These are phyloP conservation scores for Acanthamoeba triangularis DNA, from an alignment of 208 protist genomes.

Conservation along the genomic window DNA sequence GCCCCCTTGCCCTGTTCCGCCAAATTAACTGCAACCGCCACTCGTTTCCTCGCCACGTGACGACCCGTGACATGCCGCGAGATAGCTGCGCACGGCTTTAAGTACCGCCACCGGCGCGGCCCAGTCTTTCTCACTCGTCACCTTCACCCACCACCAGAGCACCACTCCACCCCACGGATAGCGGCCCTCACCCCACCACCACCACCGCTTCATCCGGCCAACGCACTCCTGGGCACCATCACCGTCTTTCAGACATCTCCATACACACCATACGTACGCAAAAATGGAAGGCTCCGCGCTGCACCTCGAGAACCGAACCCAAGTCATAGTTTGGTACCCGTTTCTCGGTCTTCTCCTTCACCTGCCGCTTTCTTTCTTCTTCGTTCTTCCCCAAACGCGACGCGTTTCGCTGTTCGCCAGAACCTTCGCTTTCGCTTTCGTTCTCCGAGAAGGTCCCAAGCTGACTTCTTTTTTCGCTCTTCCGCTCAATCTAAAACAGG, in stretches of 20 bases:
- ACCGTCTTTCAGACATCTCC: neutral
- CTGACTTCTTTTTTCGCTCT: neutral
- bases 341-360: neutral
- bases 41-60: constrained; percentile 1
- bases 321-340: constrained; percentile 49
- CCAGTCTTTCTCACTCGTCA: constrained; percentile 49
- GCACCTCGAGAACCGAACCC: constrained; percentile 53
- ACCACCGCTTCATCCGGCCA: neutral
- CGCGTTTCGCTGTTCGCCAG: neutral
- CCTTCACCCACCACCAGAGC: neutral
- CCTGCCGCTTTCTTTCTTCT: neutral
- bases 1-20: neutral
- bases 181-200: neutral
- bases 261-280: neutral
- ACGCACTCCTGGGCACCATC: neutral
- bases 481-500: neutral
- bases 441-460: neutral
- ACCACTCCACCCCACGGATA: neutral
- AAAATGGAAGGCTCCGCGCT: constrained; percentile 41
- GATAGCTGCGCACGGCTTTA: neutral
- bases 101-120: neutral
- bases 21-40: constrained; percentile 10
- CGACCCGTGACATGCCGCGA: neutral
- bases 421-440: neutral
- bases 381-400: neutral